Evolutionary conservation across 768 basidiomycete genomes (phyloP).

Genomic region (Mycena capillaripes): DNA sequence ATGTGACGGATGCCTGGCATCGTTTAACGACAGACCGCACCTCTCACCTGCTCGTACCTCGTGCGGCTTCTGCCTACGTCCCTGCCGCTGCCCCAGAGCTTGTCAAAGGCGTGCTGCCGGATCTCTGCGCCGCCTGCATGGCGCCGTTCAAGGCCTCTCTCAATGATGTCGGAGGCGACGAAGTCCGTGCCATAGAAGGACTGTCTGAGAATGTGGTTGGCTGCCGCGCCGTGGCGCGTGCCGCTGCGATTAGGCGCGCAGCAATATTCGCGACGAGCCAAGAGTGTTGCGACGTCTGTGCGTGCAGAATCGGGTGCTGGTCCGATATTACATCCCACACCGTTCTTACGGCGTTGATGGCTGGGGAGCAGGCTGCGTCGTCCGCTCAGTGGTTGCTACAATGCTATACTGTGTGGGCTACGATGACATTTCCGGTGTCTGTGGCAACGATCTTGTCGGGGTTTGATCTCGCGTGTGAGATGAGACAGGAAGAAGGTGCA

Average conservation of each 20-base stretch:
- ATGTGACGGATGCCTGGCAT: not conserved
- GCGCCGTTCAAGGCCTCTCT: not conserved
- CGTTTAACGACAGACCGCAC: not conserved
- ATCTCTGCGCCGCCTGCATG: not conserved
- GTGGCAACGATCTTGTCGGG: not conserved
- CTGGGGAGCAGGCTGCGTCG: too few relatives aligned
- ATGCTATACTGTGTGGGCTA: too few relatives aligned
- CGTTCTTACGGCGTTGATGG: too few relatives aligned
- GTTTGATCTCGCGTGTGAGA: not conserved
- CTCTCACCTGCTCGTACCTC: not conserved
- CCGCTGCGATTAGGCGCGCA: not conserved
- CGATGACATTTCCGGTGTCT: not conserved
- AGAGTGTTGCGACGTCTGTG: constrained; percentile 5
- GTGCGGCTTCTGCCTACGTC: too few relatives aligned
- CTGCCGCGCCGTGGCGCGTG: not conserved
- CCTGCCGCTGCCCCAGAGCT: constrained; percentile 15
- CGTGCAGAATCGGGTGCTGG: too few relatives aligned
- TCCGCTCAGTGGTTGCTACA: too few relatives aligned
- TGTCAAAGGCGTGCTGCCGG: not conserved
- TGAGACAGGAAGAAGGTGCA: not conserved
- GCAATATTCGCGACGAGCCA: not conserved
- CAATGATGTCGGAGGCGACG: not conserved
- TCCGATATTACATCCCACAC: too few relatives aligned
- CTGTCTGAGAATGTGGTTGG: not conserved
- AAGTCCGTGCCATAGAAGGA: not conserved